These are phyloP conservation scores for Aureobasidium mangrovei DNA, from an alignment of 2,329 filamentous ascomycete genomes.

Conservation along the genomic window DNA sequence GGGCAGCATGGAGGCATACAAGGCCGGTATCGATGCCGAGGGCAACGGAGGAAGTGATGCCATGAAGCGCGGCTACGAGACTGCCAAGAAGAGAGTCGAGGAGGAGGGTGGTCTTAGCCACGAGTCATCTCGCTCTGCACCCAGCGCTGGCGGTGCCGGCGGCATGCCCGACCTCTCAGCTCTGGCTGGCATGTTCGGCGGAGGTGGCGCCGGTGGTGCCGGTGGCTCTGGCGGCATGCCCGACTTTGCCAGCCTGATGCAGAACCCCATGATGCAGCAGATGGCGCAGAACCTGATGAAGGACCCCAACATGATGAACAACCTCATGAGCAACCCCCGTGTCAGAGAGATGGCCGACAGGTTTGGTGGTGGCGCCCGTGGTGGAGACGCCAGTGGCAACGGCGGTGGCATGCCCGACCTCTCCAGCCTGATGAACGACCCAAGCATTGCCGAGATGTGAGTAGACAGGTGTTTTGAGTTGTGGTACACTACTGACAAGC, in stretches of 20 bases:
- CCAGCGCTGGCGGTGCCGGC: conserved; percentile 27
- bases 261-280: conserved; percentile 93
- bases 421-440: conserved; percentile 79
- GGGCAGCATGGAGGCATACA: conserved; percentile 90
- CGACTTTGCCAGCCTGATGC: conserved; percentile 80
- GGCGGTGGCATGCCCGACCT: conserved; percentile 88
- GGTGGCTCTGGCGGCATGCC: conserved; percentile 73
- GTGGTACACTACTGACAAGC: conserved; percentile 16
- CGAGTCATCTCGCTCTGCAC: conserved; percentile 22
- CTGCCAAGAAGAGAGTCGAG: conserved; percentile 76
- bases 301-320: conserved; percentile 86
- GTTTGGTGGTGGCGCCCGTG: conserved; percentile 50
- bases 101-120: conserved; percentile 54
- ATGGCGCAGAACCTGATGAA: conserved; percentile 98
- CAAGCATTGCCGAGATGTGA: conserved; percentile 86
- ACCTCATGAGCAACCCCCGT: conserved; percentile 88
- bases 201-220: conserved; percentile 35
- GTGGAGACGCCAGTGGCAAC: conserved; percentile 28
- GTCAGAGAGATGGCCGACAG: conserved; percentile 78
- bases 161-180: conserved; percentile 36
- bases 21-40: conserved; percentile 85
- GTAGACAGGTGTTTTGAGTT: conserved; percentile 29
- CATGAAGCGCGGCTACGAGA: conserved; percentile 96
- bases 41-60: conserved; percentile 90
- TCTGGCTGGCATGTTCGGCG: conserved; percentile 41